A percentile compares a stretch with the other conserved stretches of the same genome.
Conservation (phyloP, 352 stramenopile species). For the Halophytophthora polymorphica region DNA sequence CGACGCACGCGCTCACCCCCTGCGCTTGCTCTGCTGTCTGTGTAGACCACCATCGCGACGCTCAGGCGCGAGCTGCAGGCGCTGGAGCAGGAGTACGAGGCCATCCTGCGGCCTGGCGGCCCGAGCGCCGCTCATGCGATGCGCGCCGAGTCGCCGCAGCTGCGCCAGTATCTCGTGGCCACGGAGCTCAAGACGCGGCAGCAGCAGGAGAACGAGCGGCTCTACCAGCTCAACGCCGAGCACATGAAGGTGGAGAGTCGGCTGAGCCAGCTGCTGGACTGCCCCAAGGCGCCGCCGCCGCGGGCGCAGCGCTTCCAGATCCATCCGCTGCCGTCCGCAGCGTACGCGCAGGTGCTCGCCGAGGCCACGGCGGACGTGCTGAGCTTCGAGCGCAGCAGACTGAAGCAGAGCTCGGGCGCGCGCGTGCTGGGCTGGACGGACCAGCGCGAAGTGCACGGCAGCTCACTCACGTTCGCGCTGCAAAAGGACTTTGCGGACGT, state of each 20-base stretch:
- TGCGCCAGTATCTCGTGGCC: conserved; percentile 47
- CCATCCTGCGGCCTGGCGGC: conserved; percentile 21
- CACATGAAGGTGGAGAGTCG: conserved; percentile 53
- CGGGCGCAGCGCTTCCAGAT: conserved; percentile 35
- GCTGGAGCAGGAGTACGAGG: conserved; percentile 45
- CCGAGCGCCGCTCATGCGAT: neutral
- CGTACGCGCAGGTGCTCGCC: conserved; percentile 48
- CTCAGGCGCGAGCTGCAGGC: conserved; percentile 40
- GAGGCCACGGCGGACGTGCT: conserved; percentile 48
- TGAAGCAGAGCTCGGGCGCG: conserved; percentile 46
- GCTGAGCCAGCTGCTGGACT: conserved; percentile 52
- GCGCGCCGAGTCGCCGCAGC: conserved; percentile 11
- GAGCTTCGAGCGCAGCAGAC: conserved; percentile 32
- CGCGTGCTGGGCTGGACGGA: conserved; percentile 66
- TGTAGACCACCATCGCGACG: conserved; percentile 46
- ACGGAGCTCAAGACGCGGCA: conserved; percentile 42
- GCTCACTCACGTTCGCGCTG: conserved; percentile 56
- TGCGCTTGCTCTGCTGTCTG: conserved; percentile 11
- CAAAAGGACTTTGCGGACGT: conserved; percentile 46
- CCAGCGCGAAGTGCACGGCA: conserved; percentile 42
- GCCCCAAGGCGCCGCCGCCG: conserved; percentile 29
- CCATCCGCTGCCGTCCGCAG: conserved; percentile 21
- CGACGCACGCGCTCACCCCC: neutral
- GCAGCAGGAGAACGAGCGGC: conserved; percentile 49
- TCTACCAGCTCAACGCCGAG: conserved; percentile 45